Evolutionary conservation across 257 asterid genomes (phyloP).

Genomic region (Asclepias syriaca): DNA sequence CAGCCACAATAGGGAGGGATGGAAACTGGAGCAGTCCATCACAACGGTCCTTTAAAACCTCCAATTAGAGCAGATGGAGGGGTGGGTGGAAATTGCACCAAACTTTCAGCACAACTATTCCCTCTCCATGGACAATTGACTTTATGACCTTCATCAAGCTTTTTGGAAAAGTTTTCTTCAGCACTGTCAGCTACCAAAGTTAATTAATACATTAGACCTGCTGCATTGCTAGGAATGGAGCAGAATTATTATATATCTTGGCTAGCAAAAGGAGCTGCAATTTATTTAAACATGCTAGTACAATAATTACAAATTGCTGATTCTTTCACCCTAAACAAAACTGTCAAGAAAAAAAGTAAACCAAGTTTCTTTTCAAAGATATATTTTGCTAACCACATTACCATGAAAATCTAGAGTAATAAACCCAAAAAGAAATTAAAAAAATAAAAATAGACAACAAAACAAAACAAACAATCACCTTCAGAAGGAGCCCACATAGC

Average conservation of each 20-base stretch:
- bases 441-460: conserved; percentile 15
- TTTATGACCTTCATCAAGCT: conserved; percentile 82
- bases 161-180: conserved; percentile 69
- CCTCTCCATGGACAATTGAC: conserved; percentile 86
- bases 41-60: conserved; percentile 95
- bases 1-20: conserved; percentile 83
- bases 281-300: not conserved
- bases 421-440: too few relatives aligned
- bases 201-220: conserved; percentile 24
- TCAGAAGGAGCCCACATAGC: conserved; percentile 66
- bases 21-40: conserved; percentile 95
- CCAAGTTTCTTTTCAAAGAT: not conserved
- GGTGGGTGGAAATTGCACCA: conserved; percentile 98
- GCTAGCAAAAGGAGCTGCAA: not conserved
- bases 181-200: conserved; percentile 56
- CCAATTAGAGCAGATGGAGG: conserved; percentile 97
- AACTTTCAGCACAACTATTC: conserved; percentile 89
- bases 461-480: conserved; percentile 50
- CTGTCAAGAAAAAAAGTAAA: not conserved
- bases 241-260: conserved; percentile 12
- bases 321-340: not conserved
- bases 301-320: not conserved
- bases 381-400: not conserved
- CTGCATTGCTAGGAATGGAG: conserved; percentile 12
- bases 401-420: not conserved